These are phyloP conservation scores for Suillus subaureus DNA, from an alignment of 768 basidiomycete species.

Conservation along the genomic window DNA sequence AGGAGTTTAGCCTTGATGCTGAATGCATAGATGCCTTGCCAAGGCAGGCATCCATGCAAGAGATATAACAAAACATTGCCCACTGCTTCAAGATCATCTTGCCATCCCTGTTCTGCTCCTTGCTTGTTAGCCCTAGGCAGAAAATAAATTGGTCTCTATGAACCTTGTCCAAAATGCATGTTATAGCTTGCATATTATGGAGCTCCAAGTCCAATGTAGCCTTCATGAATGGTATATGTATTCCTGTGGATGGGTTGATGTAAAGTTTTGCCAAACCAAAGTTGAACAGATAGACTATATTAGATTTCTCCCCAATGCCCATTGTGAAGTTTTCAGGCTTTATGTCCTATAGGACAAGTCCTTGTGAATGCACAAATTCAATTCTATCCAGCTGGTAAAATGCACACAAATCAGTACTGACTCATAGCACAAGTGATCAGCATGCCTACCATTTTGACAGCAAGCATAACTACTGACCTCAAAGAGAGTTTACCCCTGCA, in stretches of 20 bases:
- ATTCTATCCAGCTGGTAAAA: slow-evolving; percentile 17
- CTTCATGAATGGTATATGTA: slow-evolving; percentile 20
- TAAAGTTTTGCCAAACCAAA: slow-evolving; percentile 19
- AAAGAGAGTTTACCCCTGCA: too few species aligned
- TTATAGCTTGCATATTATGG: slow-evolving; percentile 18
- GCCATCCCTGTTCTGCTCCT: slow-evolving; percentile 19
- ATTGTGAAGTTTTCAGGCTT: slow-evolving; percentile 27
- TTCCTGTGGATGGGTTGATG: slow-evolving; percentile 14
- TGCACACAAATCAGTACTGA: neutral
- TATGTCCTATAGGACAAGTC: slow-evolving; percentile 23
- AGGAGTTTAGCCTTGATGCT: slow-evolving; percentile 7
- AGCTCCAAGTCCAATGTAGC: slow-evolving; percentile 15
- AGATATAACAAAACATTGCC: slow-evolving; percentile 23
- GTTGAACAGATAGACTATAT: slow-evolving; percentile 22
- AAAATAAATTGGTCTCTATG: neutral
- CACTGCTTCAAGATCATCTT: slow-evolving; percentile 28
- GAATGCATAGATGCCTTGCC: slow-evolving; percentile 21
- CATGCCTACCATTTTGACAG: too few species aligned
- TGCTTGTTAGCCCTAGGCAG: neutral
- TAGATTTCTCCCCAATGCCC: slow-evolving; percentile 8
- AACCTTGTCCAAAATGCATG: slow-evolving; percentile 19
- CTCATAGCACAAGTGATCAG: too few species aligned
- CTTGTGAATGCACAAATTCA: slow-evolving; percentile 21
- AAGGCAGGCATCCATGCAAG: slow-evolving; percentile 25
- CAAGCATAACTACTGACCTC: too few species aligned